Evolutionary conservation across 371 early-diverging fungal genomes (phyloP).

Genomic region (Mortierella sp.): DNA sequence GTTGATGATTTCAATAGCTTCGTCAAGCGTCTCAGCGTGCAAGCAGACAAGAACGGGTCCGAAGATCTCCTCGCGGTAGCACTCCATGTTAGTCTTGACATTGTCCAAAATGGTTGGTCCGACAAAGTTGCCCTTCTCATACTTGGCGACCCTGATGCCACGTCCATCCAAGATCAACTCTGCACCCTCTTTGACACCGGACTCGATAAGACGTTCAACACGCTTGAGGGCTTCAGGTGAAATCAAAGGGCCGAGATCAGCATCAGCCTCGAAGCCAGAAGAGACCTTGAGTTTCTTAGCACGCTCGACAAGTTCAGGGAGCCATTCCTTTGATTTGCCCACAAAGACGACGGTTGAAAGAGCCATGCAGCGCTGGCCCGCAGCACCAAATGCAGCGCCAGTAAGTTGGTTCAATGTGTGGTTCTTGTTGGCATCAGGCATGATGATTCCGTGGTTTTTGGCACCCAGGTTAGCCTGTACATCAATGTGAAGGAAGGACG

Average conservation of each 20-base stretch:
- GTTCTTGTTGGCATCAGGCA: constrained; percentile 93
- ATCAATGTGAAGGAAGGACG: not conserved
- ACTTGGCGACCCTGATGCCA: constrained; percentile 70
- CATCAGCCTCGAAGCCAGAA: constrained; percentile 86
- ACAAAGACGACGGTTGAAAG: constrained; percentile 93
- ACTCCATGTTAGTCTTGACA: constrained; percentile 87
- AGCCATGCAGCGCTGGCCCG: constrained; percentile 97
- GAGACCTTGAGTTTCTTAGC: constrained; percentile 88
- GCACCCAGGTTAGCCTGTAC: constrained; percentile 90
- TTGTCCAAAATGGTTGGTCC: constrained; percentile 91
- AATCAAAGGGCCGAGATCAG: constrained; percentile 95
- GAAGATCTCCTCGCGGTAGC: constrained; percentile 97
- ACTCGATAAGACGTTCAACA: constrained; percentile 83
- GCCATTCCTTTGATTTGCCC: constrained; percentile 88
- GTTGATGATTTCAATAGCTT: constrained; percentile 93
- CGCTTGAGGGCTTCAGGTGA: constrained; percentile 84
- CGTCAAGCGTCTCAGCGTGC: constrained; percentile 87
- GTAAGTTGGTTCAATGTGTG: constrained; percentile 89
- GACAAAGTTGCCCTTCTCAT: constrained; percentile 93
- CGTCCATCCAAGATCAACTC: constrained; percentile 91
- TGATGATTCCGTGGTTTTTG: constrained; percentile 96
- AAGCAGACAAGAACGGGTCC: constrained; percentile 93
- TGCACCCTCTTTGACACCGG: constrained; percentile 93
- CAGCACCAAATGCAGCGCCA: constrained; percentile 97
- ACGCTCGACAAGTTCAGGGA: constrained; percentile 89